Conservation (phyloP, 805 yeast genomes). For the Sugiyamaella lignohabitans region DNA sequence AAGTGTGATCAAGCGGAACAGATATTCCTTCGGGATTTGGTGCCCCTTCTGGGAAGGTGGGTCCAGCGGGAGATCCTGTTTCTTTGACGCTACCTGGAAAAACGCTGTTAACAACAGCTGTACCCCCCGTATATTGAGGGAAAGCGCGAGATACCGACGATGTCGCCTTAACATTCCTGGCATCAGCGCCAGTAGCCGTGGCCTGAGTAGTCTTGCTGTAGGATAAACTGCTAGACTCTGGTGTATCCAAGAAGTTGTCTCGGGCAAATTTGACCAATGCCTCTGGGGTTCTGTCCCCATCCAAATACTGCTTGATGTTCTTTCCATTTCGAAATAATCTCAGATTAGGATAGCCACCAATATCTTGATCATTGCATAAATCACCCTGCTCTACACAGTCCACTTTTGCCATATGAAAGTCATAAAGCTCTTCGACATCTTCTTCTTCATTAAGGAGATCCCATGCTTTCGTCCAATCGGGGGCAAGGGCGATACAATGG, state of each 20-base stretch:
- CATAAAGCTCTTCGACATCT: constrained; percentile 42
- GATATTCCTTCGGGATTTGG: constrained; percentile 33
- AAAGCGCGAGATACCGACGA: neutral
- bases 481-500: constrained; percentile 76
- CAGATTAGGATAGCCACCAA: constrained; percentile 63
- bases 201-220: neutral
- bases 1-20: constrained; percentile 23
- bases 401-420: constrained; percentile 60
- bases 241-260: constrained; percentile 2
- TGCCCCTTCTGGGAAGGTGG: neutral
- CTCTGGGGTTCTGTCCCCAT: constrained; percentile 9
- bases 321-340: constrained; percentile 47
- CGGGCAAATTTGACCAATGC: constrained; percentile 11
- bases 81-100: neutral
- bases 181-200: constrained; percentile 7
- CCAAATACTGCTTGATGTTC: constrained; percentile 20
- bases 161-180: neutral
- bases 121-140: constrained; percentile 7
- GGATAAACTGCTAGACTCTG: constrained; percentile 1
- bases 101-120: neutral
- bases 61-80: no score
- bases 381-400: constrained; percentile 86
- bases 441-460: constrained; percentile 42
- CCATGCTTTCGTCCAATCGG: constrained; percentile 80
- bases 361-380: constrained; percentile 62